These are phyloP conservation scores for Rhododendron vialii DNA, from an alignment of 148 eudicot species.

Conservation along the genomic window DNA sequence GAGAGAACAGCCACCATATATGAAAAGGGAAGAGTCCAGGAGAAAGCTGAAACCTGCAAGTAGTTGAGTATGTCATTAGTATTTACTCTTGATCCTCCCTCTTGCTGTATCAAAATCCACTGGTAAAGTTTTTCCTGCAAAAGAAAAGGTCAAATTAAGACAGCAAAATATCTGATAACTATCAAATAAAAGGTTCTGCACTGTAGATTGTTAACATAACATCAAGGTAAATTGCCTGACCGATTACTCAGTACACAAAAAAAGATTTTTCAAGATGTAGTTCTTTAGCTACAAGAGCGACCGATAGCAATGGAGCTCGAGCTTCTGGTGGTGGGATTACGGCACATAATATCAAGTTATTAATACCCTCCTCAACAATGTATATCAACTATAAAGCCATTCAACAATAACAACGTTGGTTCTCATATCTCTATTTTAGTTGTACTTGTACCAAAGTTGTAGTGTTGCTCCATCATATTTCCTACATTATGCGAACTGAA, in stretches of 20 bases:
- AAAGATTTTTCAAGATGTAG: background rate
- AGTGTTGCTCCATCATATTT: background rate
- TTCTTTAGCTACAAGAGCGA: background rate
- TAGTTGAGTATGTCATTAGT: conserved; percentile 57
- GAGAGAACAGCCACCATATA: background rate
- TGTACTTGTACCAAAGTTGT: background rate
- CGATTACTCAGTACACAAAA: background rate
- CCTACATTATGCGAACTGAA: background rate
- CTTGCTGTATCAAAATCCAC: conserved; percentile 81
- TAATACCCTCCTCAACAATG: too few relatives aligned
- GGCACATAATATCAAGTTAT: too few relatives aligned
- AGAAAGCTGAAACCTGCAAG: conserved; percentile 52
- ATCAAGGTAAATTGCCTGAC: background rate
- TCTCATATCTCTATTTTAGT: too few relatives aligned
- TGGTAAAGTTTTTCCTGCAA: conserved; percentile 83
- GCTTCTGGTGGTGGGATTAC: background rate
- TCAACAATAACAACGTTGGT: background rate
- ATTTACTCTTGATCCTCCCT: conserved; percentile 69
- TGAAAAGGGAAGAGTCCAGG: background rate
- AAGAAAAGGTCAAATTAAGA: background rate
- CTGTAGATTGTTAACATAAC: background rate
- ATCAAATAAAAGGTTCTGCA: background rate
- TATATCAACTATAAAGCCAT: too few relatives aligned
- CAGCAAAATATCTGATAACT: background rate
- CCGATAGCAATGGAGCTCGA: background rate